phyloP scores from a whole-genome alignment of 2,329 filamentous ascomycete genomes.

The Phyllosticta capitalensis region DNA sequence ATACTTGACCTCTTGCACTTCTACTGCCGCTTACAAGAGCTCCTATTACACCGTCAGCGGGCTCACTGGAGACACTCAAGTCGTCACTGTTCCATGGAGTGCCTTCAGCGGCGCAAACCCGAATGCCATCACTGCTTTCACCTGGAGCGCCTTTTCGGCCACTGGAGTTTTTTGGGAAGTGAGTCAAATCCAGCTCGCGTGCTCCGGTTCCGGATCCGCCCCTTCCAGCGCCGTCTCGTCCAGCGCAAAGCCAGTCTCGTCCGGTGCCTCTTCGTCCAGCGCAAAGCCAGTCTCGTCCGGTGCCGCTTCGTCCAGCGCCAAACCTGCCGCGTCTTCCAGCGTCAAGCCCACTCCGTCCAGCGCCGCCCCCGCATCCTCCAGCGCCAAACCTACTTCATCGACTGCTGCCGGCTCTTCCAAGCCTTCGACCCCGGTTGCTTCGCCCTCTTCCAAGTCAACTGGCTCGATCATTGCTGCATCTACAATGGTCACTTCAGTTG shows the following conservation, averaged over 20 bases:
- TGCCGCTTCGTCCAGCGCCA: neutral
- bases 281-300: neutral
- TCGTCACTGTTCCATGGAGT: constrained; percentile 41
- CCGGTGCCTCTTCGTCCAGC: neutral
- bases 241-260: neutral
- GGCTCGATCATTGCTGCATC: constrained; percentile 1
- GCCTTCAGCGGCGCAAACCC: constrained; percentile 42
- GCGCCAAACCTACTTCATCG: neutral
- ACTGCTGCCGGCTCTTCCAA: neutral
- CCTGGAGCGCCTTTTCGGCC: constrained; percentile 35
- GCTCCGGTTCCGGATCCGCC: constrained; percentile 16
- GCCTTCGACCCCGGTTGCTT: neutral
- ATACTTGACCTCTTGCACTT: constrained; percentile 37
- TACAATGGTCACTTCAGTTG: constrained; percentile 4
- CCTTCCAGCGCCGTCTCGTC: neutral
- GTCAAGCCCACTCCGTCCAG: neutral
- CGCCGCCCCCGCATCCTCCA: neutral
- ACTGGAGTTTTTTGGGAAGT: constrained; percentile 39
- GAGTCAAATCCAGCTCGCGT: constrained; percentile 40
- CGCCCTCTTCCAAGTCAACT: constrained; percentile 7
- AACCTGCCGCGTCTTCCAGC: neutral
- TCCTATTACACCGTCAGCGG: constrained; percentile 36
- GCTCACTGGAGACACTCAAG: constrained; percentile 42
- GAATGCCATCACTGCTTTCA: constrained; percentile 38
- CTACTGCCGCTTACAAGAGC: constrained; percentile 31